phyloP scores from a whole-genome alignment of 176 grass and related monocot species.

The Thalia dealbata region DNA sequence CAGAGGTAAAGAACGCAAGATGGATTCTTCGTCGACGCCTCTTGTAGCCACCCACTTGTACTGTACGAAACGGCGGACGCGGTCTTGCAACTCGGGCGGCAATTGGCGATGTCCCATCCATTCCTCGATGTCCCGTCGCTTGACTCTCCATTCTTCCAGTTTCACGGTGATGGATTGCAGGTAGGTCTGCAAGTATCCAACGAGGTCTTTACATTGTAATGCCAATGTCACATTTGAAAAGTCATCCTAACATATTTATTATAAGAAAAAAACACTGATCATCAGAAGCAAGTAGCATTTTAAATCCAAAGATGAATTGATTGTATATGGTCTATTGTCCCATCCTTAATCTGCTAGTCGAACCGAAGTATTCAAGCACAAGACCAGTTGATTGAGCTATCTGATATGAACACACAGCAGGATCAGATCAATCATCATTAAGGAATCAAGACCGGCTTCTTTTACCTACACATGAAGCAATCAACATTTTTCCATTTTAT shows the following conservation, averaged over 20 bases:
- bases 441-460: too few species aligned
- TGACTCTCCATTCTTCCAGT: constrained; percentile 93
- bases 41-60: constrained; percentile 94
- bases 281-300: neutral
- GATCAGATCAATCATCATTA: too few species aligned
- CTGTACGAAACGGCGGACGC: constrained; percentile 74
- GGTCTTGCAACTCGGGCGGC: constrained; percentile 68
- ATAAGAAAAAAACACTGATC: too few species aligned
- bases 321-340: neutral
- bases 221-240: neutral
- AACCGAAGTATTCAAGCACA: neutral
- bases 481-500: too few species aligned
- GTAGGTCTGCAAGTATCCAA: constrained; percentile 44
- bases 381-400: neutral
- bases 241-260: neutral
- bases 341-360: neutral
- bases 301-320: neutral
- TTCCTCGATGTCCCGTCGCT: constrained; percentile 75
- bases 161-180: constrained; percentile 73
- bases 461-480: too few species aligned
- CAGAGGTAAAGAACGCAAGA: constrained; percentile 68
- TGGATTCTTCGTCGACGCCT: constrained; percentile 85
- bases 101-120: constrained; percentile 97
- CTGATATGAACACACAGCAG: neutral
- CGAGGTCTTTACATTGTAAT: neutral